These are phyloP conservation scores for Rubia peregrina DNA, from an alignment of 305 asterid species.

Conservation along the genomic window DNA sequence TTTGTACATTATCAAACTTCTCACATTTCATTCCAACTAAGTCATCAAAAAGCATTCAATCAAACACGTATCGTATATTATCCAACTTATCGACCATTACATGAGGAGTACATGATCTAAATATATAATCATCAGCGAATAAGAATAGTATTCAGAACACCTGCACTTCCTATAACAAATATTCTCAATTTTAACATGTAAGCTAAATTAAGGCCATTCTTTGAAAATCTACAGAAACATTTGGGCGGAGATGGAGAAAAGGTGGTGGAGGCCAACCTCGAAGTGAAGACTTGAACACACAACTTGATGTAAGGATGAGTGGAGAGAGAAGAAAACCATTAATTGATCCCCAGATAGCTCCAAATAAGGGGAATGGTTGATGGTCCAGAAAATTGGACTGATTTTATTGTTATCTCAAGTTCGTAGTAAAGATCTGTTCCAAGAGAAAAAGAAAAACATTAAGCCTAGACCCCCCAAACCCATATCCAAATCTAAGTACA, in stretches of 20 bases:
- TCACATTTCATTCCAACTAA: not conserved
- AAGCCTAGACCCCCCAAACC: no score
- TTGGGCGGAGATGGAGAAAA: not conserved
- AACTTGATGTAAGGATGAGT: not conserved
- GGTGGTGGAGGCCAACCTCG: not conserved
- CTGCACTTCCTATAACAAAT: not conserved
- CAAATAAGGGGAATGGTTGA: not conserved
- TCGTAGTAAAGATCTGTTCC: no score
- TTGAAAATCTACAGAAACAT: not conserved
- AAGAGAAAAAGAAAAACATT: no score
- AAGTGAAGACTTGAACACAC: not conserved
- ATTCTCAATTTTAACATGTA: not conserved
- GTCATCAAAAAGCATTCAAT: not conserved
- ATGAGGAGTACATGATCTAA: not conserved
- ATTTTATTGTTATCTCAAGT: no score
- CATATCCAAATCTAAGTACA: no score
- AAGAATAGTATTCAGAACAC: not conserved
- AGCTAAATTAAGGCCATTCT: not conserved
- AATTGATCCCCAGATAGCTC: not conserved
- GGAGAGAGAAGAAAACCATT: not conserved
- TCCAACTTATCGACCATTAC: not conserved
- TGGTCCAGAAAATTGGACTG: no score
- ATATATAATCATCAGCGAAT: not conserved
- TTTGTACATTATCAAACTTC: not conserved
- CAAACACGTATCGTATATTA: not conserved